Evolutionary conservation across 2,329 filamentous ascomycete genomes (phyloP).

Genomic region (Colletotrichum spaethianum): DNA sequence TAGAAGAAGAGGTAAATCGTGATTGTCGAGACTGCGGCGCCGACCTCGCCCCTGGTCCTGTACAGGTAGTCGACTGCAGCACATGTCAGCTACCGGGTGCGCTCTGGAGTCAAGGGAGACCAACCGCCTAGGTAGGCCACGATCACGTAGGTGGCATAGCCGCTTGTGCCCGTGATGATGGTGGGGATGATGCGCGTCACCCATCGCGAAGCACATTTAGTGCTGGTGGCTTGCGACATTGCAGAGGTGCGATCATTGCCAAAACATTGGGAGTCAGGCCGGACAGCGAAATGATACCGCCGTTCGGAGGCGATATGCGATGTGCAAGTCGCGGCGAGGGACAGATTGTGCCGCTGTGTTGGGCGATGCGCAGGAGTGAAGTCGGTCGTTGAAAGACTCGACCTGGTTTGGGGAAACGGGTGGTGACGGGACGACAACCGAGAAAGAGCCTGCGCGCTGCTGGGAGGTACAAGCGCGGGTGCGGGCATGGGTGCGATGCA

Average conservation of each 20-base stretch:
- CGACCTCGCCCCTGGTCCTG: slow-evolving; percentile 59
- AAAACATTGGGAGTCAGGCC: neutral
- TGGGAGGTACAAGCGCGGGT: neutral
- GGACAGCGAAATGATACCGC: neutral
- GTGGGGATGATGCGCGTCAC: slow-evolving; percentile 78
- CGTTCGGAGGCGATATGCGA: neutral
- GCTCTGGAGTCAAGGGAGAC: slow-evolving; percentile 50
- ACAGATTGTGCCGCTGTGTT: slow-evolving; percentile 15
- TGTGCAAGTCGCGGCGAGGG: neutral
- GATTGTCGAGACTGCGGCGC: slow-evolving; percentile 78
- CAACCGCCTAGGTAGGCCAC: slow-evolving; percentile 78
- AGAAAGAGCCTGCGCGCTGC: neutral
- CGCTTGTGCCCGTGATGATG: slow-evolving; percentile 75
- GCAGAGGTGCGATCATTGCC: slow-evolving; percentile 26
- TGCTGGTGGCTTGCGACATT: slow-evolving; percentile 48
- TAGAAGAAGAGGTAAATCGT: slow-evolving; percentile 82
- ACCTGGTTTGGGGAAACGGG: neutral
- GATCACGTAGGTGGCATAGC: slow-evolving; percentile 80
- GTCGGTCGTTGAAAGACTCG: slow-evolving; percentile 4
- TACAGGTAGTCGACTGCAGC: slow-evolving; percentile 80
- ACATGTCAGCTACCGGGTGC: neutral
- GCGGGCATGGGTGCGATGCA: neutral
- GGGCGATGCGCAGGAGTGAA: slow-evolving; percentile 14
- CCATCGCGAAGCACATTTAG: slow-evolving; percentile 66
- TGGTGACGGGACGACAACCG: slow-evolving; percentile 5